phyloP scores from a whole-genome alignment of 164 flowering plant species.

The Taxillus chinensis region DNA sequence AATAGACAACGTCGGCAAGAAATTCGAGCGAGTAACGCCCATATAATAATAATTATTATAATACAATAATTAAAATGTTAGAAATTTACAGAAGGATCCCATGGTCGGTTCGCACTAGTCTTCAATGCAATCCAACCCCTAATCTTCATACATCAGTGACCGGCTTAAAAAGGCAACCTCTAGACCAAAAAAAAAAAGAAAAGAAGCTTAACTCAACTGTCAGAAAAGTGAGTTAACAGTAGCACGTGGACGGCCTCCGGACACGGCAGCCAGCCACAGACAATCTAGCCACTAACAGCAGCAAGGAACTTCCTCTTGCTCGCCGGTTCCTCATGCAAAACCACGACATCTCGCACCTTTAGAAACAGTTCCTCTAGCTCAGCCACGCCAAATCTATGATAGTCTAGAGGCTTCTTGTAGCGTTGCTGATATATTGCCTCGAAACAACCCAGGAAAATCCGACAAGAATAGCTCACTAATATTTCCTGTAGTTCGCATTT shows the following conservation, averaged over 20 bases:
- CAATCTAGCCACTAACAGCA: conserved; percentile 38
- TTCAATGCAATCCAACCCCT: background rate
- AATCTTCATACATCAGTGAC: background rate
- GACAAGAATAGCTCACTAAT: conserved; percentile 75
- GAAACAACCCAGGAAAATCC: conserved; percentile 47
- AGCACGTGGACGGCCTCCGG: background rate
- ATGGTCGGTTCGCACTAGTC: background rate
- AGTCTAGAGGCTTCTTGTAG: conserved; percentile 64
- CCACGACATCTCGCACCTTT: conserved; percentile 58
- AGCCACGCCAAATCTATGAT: conserved; percentile 44
- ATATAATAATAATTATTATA: background rate
- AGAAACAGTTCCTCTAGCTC: conserved; percentile 62
- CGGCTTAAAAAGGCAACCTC: too few relatives aligned
- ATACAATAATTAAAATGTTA: background rate
- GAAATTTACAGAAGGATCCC: background rate
- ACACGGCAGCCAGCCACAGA: conserved; percentile 11
- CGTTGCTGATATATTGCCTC: conserved; percentile 73
- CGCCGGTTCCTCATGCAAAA: conserved; percentile 50
- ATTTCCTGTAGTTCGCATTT: conserved; percentile 79
- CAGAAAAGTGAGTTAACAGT: background rate
- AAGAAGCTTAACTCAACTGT: background rate
- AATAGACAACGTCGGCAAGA: too few relatives aligned
- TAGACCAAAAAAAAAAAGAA: too few relatives aligned
- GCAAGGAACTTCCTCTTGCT: conserved; percentile 56
- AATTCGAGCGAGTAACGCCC: background rate